These are phyloP conservation scores for Spathaspora sp. DNA, from an alignment of 805 yeast species.

Conservation along the genomic window DNA sequence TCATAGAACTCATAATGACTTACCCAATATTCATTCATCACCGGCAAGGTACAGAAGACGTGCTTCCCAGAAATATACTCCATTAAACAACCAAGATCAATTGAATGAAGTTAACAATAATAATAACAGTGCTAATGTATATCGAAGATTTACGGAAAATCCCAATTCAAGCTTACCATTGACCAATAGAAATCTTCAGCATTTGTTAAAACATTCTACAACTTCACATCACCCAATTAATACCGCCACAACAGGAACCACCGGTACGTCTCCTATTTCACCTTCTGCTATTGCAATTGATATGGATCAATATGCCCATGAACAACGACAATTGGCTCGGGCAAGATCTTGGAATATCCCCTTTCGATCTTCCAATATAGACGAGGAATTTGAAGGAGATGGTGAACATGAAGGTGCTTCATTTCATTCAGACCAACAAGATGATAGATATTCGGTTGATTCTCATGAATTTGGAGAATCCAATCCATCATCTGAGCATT, in stretches of 20 bases:
- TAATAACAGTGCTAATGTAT: neutral
- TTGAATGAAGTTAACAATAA: neutral
- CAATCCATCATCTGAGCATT: constrained; percentile 62
- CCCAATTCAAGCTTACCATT: constrained; percentile 22
- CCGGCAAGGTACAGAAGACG: constrained; percentile 30
- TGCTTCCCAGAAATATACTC: constrained; percentile 6
- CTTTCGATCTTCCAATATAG: neutral
- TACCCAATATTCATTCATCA: constrained; percentile 21
- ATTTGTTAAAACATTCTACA: constrained; percentile 14
- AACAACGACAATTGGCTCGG: constrained; percentile 20
- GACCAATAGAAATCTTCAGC: constrained; percentile 35
- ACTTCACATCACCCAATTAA: neutral
- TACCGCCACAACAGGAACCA: constrained; percentile 1
- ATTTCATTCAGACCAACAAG: constrained; percentile 7
- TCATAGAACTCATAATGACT: constrained; percentile 24
- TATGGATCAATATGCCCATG: constrained; percentile 36
- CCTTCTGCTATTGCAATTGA: constrained; percentile 29
- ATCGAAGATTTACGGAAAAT: neutral
- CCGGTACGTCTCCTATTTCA: constrained; percentile 2
- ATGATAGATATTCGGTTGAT: constrained; percentile 16
- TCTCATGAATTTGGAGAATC: constrained; percentile 46
- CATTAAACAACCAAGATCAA: neutral
- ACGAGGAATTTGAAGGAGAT: neutral
- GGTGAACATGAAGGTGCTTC: neutral
- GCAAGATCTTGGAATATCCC: constrained; percentile 9